A percentile compares a stretch with the other conserved stretches of the same genome.
Evolutionary conservation across 768 basidiomycete species (phyloP).

Genomic region (Lyophyllum atratum): DNA sequence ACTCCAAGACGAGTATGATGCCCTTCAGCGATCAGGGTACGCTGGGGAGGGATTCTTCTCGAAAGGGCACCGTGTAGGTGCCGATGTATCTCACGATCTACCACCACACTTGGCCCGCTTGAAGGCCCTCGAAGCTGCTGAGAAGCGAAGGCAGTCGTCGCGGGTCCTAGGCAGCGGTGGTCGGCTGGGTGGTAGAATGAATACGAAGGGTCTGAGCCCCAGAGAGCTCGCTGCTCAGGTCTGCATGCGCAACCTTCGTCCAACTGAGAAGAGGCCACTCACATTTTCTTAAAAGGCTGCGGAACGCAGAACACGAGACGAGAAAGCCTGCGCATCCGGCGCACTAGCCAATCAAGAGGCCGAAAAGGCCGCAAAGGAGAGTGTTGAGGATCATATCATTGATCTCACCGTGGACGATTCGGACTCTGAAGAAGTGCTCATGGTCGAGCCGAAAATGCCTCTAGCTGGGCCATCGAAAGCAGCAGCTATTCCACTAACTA

Average conservation of each 20-base stretch:
- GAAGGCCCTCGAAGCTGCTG: conserved; percentile 79
- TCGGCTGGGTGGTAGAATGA: conserved; percentile 51
- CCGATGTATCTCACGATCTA: conserved; percentile 64
- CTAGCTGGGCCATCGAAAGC: conserved; percentile 25
- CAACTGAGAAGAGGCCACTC: conserved; percentile 5
- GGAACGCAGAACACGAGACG: conserved; percentile 73
- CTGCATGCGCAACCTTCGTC: conserved; percentile 21
- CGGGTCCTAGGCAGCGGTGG: conserved; percentile 53
- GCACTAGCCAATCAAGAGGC: conserved; percentile 58
- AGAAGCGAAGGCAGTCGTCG: conserved; percentile 59
- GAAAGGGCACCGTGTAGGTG: conserved; percentile 71
- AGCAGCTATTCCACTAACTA: conserved; percentile 11
- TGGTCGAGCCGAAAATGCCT: conserved; percentile 29
- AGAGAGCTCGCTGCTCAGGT: conserved; percentile 76
- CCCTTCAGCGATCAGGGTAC: conserved; percentile 78
- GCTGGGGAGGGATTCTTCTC: conserved; percentile 90
- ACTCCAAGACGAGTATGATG: conserved; percentile 85
- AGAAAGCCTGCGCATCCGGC: conserved; percentile 73
- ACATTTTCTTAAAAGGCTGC: conserved; percentile 72
- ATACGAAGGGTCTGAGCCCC: conserved; percentile 49
- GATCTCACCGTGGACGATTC: conserved; percentile 53
- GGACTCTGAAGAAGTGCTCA: conserved; percentile 37
- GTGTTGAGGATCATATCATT: conserved; percentile 59
- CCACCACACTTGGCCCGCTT: conserved; percentile 63
- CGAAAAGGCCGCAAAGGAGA: conserved; percentile 68